Percentiles rank a stretch among this genome's conserved stretches.
Conservation (phyloP, 2,329 filamentous ascomycete genomes). For the Neofusicoccum sp. region DNA sequence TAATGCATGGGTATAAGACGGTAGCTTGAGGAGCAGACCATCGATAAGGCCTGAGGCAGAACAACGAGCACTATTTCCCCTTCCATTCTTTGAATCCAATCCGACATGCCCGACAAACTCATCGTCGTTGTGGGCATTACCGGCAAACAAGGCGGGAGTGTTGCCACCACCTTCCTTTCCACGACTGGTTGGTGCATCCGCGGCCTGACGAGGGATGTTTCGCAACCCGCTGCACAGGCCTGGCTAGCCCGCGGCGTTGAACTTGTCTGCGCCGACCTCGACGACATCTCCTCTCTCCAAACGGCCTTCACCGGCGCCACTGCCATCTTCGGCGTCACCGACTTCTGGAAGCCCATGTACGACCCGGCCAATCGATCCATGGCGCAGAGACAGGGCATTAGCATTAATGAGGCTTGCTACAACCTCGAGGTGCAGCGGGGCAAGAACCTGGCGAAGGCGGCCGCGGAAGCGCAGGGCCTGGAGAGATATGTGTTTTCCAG, state of each 20-base stretch:
- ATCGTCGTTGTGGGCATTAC: too few relatives aligned
- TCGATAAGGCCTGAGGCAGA: too few relatives aligned
- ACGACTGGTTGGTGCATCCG: slow-evolving; percentile 50
- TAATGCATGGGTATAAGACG: too few relatives aligned
- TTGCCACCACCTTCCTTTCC: slow-evolving; percentile 47
- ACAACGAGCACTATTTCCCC: too few relatives aligned
- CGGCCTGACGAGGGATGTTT: slow-evolving; percentile 54
- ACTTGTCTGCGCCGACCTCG: slow-evolving; percentile 52
- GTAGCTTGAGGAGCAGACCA: too few relatives aligned
- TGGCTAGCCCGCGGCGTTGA: slow-evolving; percentile 50
- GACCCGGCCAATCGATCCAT: slow-evolving; percentile 22
- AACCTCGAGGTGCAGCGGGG: slow-evolving; percentile 28
- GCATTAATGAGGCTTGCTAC: slow-evolving; percentile 25
- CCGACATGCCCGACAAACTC: too few relatives aligned
- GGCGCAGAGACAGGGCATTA: slow-evolving; percentile 23
- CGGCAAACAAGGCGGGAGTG: slow-evolving; percentile 61
- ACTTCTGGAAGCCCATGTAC: slow-evolving; percentile 26
- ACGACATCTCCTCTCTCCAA: slow-evolving; percentile 43
- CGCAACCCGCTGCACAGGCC: slow-evolving; percentile 45
- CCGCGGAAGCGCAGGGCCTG: slow-evolving; percentile 22
- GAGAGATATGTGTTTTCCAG: slow-evolving; percentile 27
- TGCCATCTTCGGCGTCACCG: slow-evolving; percentile 54
- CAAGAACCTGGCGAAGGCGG: slow-evolving; percentile 30
- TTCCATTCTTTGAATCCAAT: too few relatives aligned
- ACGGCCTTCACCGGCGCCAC: slow-evolving; percentile 46